Percentiles rank a stretch among this genome's conserved stretches.
Conservation (phyloP, 305 asterid genomes). For the Ajuga reptans region DNA sequence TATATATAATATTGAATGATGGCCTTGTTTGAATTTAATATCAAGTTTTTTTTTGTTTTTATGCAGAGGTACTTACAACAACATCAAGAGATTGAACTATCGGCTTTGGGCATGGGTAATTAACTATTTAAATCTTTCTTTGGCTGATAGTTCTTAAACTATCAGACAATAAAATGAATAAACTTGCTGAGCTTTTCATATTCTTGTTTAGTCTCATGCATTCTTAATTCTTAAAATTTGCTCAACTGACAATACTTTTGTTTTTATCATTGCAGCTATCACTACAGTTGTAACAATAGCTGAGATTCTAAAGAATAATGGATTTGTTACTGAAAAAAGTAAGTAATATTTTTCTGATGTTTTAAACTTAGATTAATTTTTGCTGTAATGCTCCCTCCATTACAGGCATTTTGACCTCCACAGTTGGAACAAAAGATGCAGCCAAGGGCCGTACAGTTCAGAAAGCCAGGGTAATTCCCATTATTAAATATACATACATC, state of each 20-base stretch:
- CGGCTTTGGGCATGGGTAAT: conserved; percentile 94
- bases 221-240: too few relatives aligned
- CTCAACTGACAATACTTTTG: too few relatives aligned
- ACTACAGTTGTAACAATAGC: conserved; percentile 79
- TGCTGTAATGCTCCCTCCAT: too few relatives aligned
- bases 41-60: not conserved
- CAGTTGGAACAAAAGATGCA: conserved; percentile 75
- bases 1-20: too few relatives aligned
- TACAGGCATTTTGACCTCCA: conserved; percentile 57
- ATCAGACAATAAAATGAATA: too few relatives aligned
- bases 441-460: conserved; percentile 65
- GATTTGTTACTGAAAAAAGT: conserved; percentile 74
- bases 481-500: not conserved
- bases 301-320: conserved; percentile 76
- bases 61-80: conserved; percentile 82
- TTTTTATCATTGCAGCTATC: conserved; percentile 46
- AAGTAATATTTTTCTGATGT: conserved; percentile 18
- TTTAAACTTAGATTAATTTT: too few relatives aligned
- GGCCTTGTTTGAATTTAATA: too few relatives aligned
- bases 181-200: too few relatives aligned
- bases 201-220: too few relatives aligned
- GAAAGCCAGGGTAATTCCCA: conserved; percentile 55
- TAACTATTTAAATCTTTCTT: too few relatives aligned
- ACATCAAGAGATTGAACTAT: conserved; percentile 78
- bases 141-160: too few relatives aligned